Evolutionary conservation across 169 alveolate species (phyloP).

Genomic region (Perkinsus olseni): DNA sequence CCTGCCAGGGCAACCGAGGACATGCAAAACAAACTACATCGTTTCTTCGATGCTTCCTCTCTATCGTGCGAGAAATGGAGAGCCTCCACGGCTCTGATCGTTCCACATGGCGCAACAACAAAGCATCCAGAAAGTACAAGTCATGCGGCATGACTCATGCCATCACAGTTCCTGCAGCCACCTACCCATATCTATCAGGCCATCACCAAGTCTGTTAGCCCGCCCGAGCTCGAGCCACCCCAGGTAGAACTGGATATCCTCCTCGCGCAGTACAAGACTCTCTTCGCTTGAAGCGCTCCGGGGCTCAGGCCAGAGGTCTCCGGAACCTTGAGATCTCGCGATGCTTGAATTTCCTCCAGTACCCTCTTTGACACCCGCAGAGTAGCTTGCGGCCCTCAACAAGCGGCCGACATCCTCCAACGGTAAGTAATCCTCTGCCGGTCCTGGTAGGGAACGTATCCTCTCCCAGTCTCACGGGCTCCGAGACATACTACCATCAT

Average conservation of each 20-base stretch:
- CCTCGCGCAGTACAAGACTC: not conserved
- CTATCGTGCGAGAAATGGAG: too few relatives aligned
- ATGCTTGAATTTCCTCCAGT: too few relatives aligned
- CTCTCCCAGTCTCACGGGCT: too few relatives aligned
- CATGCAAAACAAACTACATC: not conserved
- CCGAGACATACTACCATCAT: too few relatives aligned
- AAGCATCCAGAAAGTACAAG: not conserved
- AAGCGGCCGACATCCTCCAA: not conserved
- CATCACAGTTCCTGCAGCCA: not conserved
- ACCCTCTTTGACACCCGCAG: not conserved
- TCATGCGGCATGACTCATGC: not conserved
- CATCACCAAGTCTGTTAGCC: not conserved
- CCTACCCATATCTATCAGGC: not conserved
- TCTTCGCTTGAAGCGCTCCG: not conserved
- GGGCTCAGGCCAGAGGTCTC: too few relatives aligned
- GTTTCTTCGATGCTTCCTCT: too few relatives aligned
- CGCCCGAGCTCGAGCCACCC: not conserved
- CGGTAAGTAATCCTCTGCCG: not conserved
- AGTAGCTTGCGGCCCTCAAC: not conserved
- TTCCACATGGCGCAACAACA: too few relatives aligned
- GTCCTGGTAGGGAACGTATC: not conserved
- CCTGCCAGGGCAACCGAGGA: not conserved
- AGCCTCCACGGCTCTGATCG: too few relatives aligned
- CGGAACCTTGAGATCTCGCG: too few relatives aligned
- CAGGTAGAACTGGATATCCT: not conserved